phyloP scores from a whole-genome alignment of 371 early-diverging fungal genomes.

The Umbelopsis sp. region DNA sequence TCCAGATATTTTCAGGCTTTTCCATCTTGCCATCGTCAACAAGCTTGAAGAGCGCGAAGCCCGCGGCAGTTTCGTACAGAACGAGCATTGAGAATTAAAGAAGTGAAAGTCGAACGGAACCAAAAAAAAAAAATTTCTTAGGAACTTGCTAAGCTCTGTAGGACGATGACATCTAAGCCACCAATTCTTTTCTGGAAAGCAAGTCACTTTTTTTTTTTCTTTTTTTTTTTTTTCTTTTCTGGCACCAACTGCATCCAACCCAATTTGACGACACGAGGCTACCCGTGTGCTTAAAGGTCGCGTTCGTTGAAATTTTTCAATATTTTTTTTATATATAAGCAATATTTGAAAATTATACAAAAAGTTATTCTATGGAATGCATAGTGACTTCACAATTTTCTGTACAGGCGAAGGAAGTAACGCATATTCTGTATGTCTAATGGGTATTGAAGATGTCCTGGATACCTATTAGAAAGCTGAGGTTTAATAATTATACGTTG shows the following conservation, averaged over 20 bases:
- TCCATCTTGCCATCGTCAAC: slow-evolving; percentile 80
- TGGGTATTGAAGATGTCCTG: slow-evolving; percentile 72
- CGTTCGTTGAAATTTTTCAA: slow-evolving; percentile 5
- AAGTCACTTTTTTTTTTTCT: slow-evolving; percentile 1
- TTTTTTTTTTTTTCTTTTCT: not conserved
- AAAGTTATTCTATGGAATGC: too few species aligned
- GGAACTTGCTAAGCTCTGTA: not conserved
- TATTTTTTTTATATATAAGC: too few species aligned
- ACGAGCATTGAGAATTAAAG: slow-evolving; percentile 65
- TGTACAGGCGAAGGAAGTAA: slow-evolving; percentile 85
- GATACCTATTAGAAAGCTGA: slow-evolving; percentile 36
- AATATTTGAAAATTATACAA: too few species aligned
- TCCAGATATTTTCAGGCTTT: slow-evolving; percentile 75
- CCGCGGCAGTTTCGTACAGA: slow-evolving; percentile 88
- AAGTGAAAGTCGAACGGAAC: slow-evolving; percentile 20
- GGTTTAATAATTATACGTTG: too few species aligned
- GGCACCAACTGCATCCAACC: not conserved
- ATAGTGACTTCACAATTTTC: slow-evolving; percentile 27
- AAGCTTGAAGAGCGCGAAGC: slow-evolving; percentile 88
- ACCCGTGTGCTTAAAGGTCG: not conserved
- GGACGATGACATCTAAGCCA: not conserved
- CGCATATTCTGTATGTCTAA: slow-evolving; percentile 88
- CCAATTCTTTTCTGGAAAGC: not conserved
- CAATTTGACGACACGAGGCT: too few species aligned
- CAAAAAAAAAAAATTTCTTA: slow-evolving; percentile 18